phyloP scores from a whole-genome alignment of 139 green algal species.

The Chlamydomonas schloesseri region DNA sequence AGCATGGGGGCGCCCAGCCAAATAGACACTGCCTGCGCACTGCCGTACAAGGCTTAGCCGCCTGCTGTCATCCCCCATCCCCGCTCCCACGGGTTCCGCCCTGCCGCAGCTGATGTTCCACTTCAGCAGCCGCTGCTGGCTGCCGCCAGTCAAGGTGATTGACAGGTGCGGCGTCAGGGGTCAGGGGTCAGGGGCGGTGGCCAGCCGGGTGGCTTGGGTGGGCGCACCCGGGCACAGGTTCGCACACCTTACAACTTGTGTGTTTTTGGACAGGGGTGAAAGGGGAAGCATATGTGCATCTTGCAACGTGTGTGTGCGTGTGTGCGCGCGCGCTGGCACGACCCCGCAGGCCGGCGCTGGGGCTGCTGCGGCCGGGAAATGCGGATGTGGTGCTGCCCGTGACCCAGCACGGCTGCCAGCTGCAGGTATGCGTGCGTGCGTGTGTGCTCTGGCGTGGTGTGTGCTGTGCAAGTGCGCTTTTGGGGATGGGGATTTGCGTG shows the following conservation, averaged over 20 bases:
- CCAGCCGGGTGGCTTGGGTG: no score
- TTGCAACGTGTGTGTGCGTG: no score
- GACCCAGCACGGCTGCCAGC: constrained; percentile 34
- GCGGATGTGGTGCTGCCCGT: constrained; percentile 60
- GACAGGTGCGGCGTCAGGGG: neutral
- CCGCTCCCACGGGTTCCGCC: no score
- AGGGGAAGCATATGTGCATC: neutral
- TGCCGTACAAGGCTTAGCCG: no score
- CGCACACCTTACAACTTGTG: no score
- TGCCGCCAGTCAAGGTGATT: neutral
- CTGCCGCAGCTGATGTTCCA: constrained; percentile 54
- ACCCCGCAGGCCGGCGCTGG: constrained; percentile 46
- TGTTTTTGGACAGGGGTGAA: no score
- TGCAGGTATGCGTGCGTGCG: constrained; percentile 2
- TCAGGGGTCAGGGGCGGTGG: neutral
- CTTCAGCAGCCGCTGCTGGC: constrained; percentile 55
- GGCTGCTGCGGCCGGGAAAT: constrained; percentile 48
- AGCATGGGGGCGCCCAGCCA: no score
- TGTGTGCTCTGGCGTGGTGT: neutral
- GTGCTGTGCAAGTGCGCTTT: neutral
- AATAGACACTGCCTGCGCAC: no score
- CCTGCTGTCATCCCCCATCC: neutral
- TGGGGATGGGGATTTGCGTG: neutral
- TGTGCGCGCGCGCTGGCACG: no score
- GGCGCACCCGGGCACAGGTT: no score